phyloP scores from a whole-genome alignment of 345 rosid genomes.

The Lepidium sativum region DNA sequence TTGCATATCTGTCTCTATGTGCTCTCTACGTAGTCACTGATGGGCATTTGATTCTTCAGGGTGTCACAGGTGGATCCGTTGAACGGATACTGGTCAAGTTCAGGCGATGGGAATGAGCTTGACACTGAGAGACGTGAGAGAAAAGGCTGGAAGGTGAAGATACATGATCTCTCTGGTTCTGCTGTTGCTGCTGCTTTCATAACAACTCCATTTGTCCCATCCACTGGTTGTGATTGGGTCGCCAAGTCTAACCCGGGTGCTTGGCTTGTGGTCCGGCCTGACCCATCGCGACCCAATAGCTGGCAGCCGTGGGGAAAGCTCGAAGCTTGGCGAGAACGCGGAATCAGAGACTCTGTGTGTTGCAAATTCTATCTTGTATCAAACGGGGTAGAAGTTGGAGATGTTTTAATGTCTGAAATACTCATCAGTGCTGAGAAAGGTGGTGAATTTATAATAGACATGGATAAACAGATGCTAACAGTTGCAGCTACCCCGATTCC shows the following conservation, averaged over 20 bases:
- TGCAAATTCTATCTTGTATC: slow-evolving; percentile 81
- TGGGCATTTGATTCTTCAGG: slow-evolving; percentile 36
- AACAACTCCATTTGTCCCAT: slow-evolving; percentile 96
- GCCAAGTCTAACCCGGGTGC: slow-evolving; percentile 93
- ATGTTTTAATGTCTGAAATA: slow-evolving; percentile 79
- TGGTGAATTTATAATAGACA: slow-evolving; percentile 80
- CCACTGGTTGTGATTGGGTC: slow-evolving; percentile 98
- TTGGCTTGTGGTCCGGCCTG: slow-evolving; percentile 89
- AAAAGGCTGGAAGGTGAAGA: slow-evolving; percentile 98
- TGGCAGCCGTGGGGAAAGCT: slow-evolving; percentile 99
- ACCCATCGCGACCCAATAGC: slow-evolving; percentile 67
- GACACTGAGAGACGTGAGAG: slow-evolving; percentile 81
- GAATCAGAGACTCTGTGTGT: slow-evolving; percentile 78
- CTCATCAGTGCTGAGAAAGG: slow-evolving; percentile 82
- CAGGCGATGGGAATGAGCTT: slow-evolving; percentile 39
- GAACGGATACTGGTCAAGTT: slow-evolving; percentile 52
- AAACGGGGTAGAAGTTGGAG: slow-evolving; percentile 65
- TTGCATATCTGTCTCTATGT: neutral
- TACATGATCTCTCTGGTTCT: slow-evolving; percentile 93
- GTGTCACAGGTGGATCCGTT: slow-evolving; percentile 59
- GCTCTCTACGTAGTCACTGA: slow-evolving; percentile 4
- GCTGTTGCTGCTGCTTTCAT: slow-evolving; percentile 97
- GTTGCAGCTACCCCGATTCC: slow-evolving; percentile 65
- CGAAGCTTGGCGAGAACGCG: slow-evolving; percentile 95
- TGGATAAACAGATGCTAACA: slow-evolving; percentile 58